phyloP scores from a whole-genome alignment of 148 eudicot genomes.

The Limonium bicolor region DNA sequence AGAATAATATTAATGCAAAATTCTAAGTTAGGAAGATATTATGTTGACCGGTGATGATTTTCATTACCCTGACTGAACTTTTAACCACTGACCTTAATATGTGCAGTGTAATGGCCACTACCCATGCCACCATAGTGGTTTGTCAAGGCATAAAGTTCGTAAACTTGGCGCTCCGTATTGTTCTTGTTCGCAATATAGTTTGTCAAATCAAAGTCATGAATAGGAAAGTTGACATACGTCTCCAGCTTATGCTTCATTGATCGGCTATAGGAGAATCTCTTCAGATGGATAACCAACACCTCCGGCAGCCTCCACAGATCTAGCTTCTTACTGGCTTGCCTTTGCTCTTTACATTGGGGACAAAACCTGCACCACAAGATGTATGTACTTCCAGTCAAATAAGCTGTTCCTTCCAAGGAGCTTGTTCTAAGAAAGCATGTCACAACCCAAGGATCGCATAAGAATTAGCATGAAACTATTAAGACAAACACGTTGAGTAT shows the following conservation, averaged over 20 bases:
- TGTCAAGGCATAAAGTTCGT: slow-evolving; percentile 85
- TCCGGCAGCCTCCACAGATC: slow-evolving; percentile 99
- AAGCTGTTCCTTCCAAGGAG: no score
- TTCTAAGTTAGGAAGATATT: no score
- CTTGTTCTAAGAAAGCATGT: no score
- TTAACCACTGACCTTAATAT: slow-evolving; percentile 88
- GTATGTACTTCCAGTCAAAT: slow-evolving; percentile 5
- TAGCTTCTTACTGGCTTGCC: slow-evolving; percentile 98
- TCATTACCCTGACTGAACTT: no score
- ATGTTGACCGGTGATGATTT: no score
- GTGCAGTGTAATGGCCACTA: slow-evolving; percentile 94
- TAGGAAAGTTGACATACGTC: slow-evolving; percentile 79
- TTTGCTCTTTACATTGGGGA: slow-evolving; percentile 81
- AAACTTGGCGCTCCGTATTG: slow-evolving; percentile 52
- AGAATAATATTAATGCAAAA: no score
- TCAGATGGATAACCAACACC: slow-evolving; percentile 83
- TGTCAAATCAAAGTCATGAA: slow-evolving; percentile 77
- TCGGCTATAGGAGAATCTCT: slow-evolving; percentile 88
- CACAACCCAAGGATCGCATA: no score
- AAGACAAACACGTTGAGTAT: no score
- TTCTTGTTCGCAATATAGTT: slow-evolving; percentile 81
- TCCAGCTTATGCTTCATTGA: slow-evolving; percentile 88
- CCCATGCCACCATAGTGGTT: slow-evolving; percentile 97
- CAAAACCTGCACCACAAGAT: slow-evolving; percentile 51
- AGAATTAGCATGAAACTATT: no score